Evolutionary conservation across 768 basidiomycete genomes (phyloP).

Genomic region (Sutorius australiensis): DNA sequence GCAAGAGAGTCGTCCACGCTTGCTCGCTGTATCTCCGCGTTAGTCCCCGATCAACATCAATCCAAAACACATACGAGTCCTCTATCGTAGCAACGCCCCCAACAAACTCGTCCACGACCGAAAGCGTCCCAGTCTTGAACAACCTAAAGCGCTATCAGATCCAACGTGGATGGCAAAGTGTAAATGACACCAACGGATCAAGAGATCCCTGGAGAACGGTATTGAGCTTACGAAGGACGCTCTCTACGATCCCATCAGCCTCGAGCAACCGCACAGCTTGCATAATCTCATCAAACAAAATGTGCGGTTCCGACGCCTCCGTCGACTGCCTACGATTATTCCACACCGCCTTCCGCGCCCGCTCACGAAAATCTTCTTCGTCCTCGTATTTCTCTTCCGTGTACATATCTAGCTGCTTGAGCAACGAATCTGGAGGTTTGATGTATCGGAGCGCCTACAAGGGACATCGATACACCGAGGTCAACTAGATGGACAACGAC

Average conservation of each 20-base stretch:
- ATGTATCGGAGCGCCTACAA: conserved; percentile 68
- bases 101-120: conserved; percentile 61
- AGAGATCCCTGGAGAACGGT: conserved; percentile 55
- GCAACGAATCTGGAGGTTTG: conserved; percentile 70
- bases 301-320: conserved; percentile 46
- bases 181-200: conserved; percentile 48
- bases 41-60: conserved; percentile 9
- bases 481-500: conserved; percentile 27
- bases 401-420: conserved; percentile 79
- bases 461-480: background rate
- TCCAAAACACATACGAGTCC: conserved; percentile 51
- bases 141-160: conserved; percentile 39
- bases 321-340: conserved; percentile 19
- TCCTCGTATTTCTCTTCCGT: conserved; percentile 89
- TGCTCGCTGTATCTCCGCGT: conserved; percentile 47
- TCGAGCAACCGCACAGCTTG: conserved; percentile 47
- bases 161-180: background rate
- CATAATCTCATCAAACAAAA: conserved; percentile 58
- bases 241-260: conserved; percentile 40
- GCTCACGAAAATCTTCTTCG: conserved; percentile 77
- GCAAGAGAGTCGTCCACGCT: conserved; percentile 60
- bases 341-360: conserved; percentile 40
- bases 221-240: conserved; percentile 54
- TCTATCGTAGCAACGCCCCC: conserved; percentile 56
- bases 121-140: conserved; percentile 56